Base-by-base conservation (phyloP, 345 rosid species). In the Moricandia moricandioides region DNA sequence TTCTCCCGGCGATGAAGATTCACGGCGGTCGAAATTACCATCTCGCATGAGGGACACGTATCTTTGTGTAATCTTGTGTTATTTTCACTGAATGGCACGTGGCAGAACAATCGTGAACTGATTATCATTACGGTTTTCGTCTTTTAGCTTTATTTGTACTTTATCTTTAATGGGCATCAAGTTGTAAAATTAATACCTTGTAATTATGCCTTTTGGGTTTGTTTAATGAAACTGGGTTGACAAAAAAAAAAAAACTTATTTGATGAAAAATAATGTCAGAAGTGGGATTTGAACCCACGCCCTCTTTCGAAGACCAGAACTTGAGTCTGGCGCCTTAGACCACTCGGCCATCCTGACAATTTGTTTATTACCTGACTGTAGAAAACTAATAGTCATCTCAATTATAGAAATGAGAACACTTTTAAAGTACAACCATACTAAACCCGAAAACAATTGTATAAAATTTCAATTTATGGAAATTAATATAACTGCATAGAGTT, bases 281-380 rank as follows among this genome's bases (percentile, higher is more conserved):
- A 68, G 79, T 75, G 79, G 79, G 73, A 8, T 75, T 75, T 68
- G 79, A 75, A 61, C 79, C 79, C 79, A 61, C 73, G 79, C 79
- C 79, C 73, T 68, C 79, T 26, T 0, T 11, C 79, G 83, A 80
- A 17, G 88, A 84, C 86, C 88, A 86, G 86, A 86, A 88, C 87
- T 90, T 85, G 90, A 86, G 93, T 85, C 91, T 85, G 88, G 91
- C 91, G 91, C 87, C 90, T 87, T 86, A 83, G 91, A 90, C 91
- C 93, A 83, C 92, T 86, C 89, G 90, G 92, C 90, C 89, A 87
- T 82, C 90, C 89, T 86, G 89, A 86, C 92, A 4, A 0, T 7
- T 1, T 29, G 31, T 29, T 29, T 49, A 4, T 0, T 3, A 7
- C 0, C 0, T 12, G 8, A 33, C 13, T 7, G 7, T 11, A 0